Evolutionary conservation across 495 filamentous ascomycete species (phyloP).

Genomic region (Physcia stellaris): DNA sequence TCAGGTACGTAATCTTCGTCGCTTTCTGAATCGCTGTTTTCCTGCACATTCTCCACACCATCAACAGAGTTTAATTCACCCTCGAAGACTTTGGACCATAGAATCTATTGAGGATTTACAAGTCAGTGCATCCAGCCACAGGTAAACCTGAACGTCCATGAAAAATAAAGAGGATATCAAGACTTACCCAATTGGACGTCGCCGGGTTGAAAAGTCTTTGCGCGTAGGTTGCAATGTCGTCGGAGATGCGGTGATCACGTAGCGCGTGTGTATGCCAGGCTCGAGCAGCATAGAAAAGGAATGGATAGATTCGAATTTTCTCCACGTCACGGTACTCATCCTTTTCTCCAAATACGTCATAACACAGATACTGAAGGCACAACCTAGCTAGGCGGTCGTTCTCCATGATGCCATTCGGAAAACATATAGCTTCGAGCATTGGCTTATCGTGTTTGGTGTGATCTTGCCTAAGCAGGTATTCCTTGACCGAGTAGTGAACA

Average conservation of each 20-base stretch:
- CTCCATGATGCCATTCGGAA: slow-evolving; percentile 6
- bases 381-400: slow-evolving; percentile 8
- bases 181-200: slow-evolving; percentile 12
- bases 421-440: slow-evolving; percentile 2
- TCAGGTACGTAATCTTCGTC: not conserved
- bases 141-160: too few relatives aligned
- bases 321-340: not conserved
- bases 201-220: slow-evolving; percentile 9
- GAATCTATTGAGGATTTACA: too few relatives aligned
- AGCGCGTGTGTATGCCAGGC: slow-evolving; percentile 8
- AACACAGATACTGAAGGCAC: slow-evolving; percentile 11
- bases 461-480: slow-evolving; percentile 10
- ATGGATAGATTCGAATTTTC: slow-evolving; percentile 6
- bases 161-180: too few relatives aligned
- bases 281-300: slow-evolving; percentile 9
- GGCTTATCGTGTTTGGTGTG: slow-evolving; percentile 1
- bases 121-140: too few relatives aligned
- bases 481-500: slow-evolving; percentile 16
- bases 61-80: not conserved
- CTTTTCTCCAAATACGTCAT: slow-evolving; percentile 10
- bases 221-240: slow-evolving; percentile 5
- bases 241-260: slow-evolving; percentile 2
- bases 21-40: not conserved
- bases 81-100: slow-evolving; percentile 11
- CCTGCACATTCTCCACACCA: not conserved